Evolutionary conservation across 176 grass and related monocot genomes (phyloP).

Genomic region (Eremochloa ophiuroides): DNA sequence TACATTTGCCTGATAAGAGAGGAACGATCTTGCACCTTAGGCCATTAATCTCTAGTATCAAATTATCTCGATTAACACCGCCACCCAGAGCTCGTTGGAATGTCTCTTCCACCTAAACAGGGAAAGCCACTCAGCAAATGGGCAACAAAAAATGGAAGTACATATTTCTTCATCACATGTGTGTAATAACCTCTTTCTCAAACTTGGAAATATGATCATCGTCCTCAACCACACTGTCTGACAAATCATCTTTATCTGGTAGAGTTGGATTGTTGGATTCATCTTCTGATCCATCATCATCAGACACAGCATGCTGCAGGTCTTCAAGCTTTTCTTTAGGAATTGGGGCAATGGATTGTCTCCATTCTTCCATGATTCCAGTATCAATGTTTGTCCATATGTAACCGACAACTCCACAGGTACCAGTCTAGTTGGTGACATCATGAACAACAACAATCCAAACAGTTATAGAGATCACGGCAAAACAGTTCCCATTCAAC

Average conservation of each 20-base stretch:
- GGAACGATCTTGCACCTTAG: constrained; percentile 57
- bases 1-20: not conserved
- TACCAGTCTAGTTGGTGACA: constrained; percentile 47
- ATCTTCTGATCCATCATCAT: constrained; percentile 46
- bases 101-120: constrained; percentile 89
- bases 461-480: constrained; percentile 3
- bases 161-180: not conserved
- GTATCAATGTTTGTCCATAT: constrained; percentile 71
- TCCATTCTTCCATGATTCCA: constrained; percentile 79
- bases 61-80: constrained; percentile 69
- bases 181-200: constrained; percentile 70
- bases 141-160: not conserved
- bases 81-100: constrained; percentile 73
- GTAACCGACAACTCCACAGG: constrained; percentile 65
- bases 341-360: constrained; percentile 82
- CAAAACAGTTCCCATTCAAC: constrained; percentile 2
- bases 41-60: constrained; percentile 93
- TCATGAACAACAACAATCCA: constrained; percentile 16
- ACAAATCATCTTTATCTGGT: constrained; percentile 40
- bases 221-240: constrained; percentile 26
- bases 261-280: constrained; percentile 27
- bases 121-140: constrained; percentile 12
- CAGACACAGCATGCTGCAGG: constrained; percentile 37
- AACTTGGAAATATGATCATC: constrained; percentile 80
- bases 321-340: constrained; percentile 69